phyloP scores from a whole-genome alignment of 768 basidiomycete genomes.

The Hypholoma sublateritium region DNA sequence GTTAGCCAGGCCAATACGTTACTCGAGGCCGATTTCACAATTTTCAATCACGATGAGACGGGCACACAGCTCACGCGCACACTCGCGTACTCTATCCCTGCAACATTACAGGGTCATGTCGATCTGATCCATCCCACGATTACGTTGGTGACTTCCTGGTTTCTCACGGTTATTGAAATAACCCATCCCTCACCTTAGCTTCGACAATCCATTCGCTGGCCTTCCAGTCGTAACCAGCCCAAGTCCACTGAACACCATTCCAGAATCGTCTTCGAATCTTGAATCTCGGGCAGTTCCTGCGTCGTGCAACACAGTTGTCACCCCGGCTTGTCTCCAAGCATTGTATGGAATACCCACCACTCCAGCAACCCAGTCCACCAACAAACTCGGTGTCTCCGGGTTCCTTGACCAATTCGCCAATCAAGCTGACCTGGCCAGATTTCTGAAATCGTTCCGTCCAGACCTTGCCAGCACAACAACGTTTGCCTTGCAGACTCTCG shows the following conservation, averaged over 20 bases:
- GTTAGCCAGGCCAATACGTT: constrained; percentile 38
- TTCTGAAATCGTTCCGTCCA: constrained; percentile 25
- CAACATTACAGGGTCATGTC: constrained; percentile 34
- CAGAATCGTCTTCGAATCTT: not conserved
- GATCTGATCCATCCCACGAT: constrained; percentile 39
- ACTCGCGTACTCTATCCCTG: constrained; percentile 33
- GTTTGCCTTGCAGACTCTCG: constrained; percentile 32
- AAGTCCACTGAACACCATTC: not conserved
- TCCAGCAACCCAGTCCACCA: constrained; percentile 25
- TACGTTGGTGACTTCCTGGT: constrained; percentile 15
- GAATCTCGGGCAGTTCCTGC: constrained; percentile 20
- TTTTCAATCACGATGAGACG: constrained; percentile 35
- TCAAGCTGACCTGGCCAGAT: constrained; percentile 23
- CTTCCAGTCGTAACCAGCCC: constrained; percentile 15
- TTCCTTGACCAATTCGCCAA: constrained; percentile 33
- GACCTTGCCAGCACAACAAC: constrained; percentile 31
- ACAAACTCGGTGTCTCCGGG: constrained; percentile 29
- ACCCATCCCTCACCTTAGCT: not conserved
- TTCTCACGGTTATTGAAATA: not conserved
- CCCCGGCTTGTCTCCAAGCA: constrained; percentile 32
- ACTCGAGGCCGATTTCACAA: constrained; percentile 41
- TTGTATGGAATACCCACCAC: constrained; percentile 34
- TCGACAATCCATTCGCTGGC: constrained; percentile 15
- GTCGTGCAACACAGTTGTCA: constrained; percentile 25
- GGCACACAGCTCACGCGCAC: constrained; percentile 35